Evolutionary conservation across 1,139 yeast species (phyloP), one percentile per base, ranked within the genome.

Genomic region (Hemisphaericaspora xylanilytica): DNA sequence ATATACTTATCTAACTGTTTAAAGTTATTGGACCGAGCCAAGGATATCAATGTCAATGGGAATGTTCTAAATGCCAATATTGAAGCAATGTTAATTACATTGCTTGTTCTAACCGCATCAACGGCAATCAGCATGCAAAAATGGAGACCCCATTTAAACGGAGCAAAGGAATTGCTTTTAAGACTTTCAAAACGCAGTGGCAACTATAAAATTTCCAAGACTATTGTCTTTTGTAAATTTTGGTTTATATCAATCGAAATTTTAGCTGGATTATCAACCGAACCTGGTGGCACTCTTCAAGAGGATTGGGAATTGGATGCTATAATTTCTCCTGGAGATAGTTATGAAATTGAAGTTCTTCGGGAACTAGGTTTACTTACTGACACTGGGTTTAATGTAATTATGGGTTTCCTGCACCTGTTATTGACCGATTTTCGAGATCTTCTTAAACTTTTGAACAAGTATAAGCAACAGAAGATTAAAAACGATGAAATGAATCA

Each of bases 81-180:
- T 11, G 87, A 80, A 47, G 77, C 85, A 0, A 76, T 81, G 44
- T 63, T 81, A 12, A 53, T 81, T 30, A 81, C 87, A 0, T 81
- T 80, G 1, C 61, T 82, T 22, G 11, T 10, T 6, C 11, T 10
- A 22, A 80, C 87, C 0, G 73, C 84, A 44, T 82, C 81, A 41
- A 78, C 82, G 47, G 85, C 85, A 0, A 67, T 81, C 7, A 58
- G 58, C 28, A 66, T 78, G 1, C 76, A 78, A 36, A 75, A 75
- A 47, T 82, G 88, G 88, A 65, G 87, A 45, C 80, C 85, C 0
- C 88, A 81, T 61, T 60, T 81, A 40, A 66, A 73, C 44, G 87
- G 86, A 20, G 86, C 85, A 0, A 80, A 81, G 41, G 83, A 79
- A 43, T 58, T 81, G 14, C 58, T 78, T 31, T 60, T 80, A 38